Evolutionary conservation across 805 yeast genomes (phyloP), one percentile per base, ranked within the genome.

Genomic region (Saccharomycodes ludwigii): DNA sequence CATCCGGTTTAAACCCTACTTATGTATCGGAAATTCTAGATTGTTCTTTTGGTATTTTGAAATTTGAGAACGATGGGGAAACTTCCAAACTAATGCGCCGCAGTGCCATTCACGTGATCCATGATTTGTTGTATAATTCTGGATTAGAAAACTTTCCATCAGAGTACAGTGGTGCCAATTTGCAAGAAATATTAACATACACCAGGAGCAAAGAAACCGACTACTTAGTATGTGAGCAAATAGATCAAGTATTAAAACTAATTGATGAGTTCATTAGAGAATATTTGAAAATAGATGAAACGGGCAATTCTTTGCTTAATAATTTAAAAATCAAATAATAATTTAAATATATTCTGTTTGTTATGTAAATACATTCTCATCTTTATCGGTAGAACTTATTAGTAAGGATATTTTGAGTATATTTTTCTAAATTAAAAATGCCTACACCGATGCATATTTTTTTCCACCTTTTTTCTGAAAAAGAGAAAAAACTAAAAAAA

Each of bases 21-120:
- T 57, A 63, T 35, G 54, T 84, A 8, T 48, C 52, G 1, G 79
- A 76, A 31, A 65, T 77, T 6, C 54, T 82, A 27, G 95, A 85
- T 46, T 75, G 93, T 47, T 73, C 82, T 0, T 50, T 80, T 20
- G 94, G 95, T 5, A 66, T 88, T 0, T 50, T 91, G 31, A 74
- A 67, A 50, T 44, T 69, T 63, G 67, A 94, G 63, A 50, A 59
- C 45, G 16, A 29, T 12, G 18, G 18, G 11, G 16, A 27, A 9
- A 43, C 50, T 11, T 46, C 54, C 0, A 46, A 43, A 9, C 55
- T 76, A 0, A 65, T 85, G 68, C 64, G 93, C 39, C 62, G 95
- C 23, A 62, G 93, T 1, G 83, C 94, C 0, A 64, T 84, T 3
- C 79, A 76, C 9, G 52, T 85, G 16, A 55, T 83, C 2, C 63